Evolutionary conservation across 345 rosid genomes (phyloP).

Genomic region (Erucastrum elatum): DNA sequence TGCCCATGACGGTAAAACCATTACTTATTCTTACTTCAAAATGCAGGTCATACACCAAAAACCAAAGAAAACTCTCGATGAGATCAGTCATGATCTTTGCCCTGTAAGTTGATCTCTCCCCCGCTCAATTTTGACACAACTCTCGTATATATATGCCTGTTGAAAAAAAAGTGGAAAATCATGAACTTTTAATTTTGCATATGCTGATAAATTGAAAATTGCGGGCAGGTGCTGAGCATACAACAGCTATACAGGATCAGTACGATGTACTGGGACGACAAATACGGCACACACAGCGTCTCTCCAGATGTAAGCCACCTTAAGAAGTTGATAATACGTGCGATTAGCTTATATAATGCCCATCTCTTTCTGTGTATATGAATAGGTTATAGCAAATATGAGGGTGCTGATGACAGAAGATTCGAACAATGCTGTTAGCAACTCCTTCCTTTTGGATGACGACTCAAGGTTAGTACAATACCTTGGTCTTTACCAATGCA

Average conservation of each 20-base stretch:
- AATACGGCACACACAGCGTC: conserved; percentile 86
- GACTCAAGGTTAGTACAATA: conserved; percentile 74
- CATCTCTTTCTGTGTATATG: neutral
- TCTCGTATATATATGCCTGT: neutral
- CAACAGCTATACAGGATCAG: conserved; percentile 41
- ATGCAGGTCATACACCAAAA: conserved; percentile 88
- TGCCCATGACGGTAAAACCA: neutral
- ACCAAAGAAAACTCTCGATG: conserved; percentile 77
- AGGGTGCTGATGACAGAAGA: conserved; percentile 93
- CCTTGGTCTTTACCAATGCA: neutral
- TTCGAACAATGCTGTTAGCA: conserved; percentile 92
- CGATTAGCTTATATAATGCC: too few relatives aligned
- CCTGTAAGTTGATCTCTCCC: conserved; percentile 52
- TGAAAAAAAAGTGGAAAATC: neutral
- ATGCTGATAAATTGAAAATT: neutral
- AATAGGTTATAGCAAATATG: conserved; percentile 79
- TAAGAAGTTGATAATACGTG: neutral
- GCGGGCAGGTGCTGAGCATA: conserved; percentile 28
- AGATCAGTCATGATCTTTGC: conserved; percentile 84
- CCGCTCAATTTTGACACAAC: neutral
- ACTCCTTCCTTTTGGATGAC: conserved; percentile 88
- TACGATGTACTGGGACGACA: conserved; percentile 96
- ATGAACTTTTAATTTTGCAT: neutral
- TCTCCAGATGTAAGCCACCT: conserved; percentile 68
- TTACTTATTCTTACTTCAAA: neutral